phyloP scores from a whole-genome alignment of 768 basidiomycete genomes.

The Pilatotrama ljubarskyi region DNA sequence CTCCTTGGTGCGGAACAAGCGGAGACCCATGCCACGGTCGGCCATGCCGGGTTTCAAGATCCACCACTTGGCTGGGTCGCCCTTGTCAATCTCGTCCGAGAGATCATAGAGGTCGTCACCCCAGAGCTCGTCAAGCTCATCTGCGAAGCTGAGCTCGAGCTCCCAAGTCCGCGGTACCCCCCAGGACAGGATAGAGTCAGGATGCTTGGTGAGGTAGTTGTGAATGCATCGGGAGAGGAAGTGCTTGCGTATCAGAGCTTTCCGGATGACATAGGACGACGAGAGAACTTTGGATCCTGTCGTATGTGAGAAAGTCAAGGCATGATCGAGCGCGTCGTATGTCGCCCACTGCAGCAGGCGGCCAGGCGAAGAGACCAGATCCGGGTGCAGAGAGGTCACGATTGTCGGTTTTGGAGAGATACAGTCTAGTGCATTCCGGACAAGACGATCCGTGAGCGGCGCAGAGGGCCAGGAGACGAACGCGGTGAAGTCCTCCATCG shows the following conservation, averaged over 20 bases:
- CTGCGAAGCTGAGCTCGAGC: conserved; percentile 83
- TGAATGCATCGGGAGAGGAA: conserved; percentile 77
- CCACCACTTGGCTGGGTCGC: conserved; percentile 61
- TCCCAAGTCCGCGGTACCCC: conserved; percentile 78
- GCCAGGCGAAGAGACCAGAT: conserved; percentile 5
- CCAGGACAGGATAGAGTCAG: conserved; percentile 51
- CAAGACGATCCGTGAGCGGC: conserved; percentile 52
- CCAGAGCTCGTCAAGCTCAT: conserved; percentile 94
- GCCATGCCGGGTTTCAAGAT: conserved; percentile 98
- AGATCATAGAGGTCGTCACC: conserved; percentile 92
- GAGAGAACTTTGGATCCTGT: conserved; percentile 50
- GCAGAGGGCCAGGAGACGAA: conserved; percentile 57
- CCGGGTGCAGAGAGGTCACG: conserved; percentile 24
- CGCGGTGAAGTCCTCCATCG: conserved; percentile 30
- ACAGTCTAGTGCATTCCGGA: conserved; percentile 42
- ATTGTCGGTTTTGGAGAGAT: conserved; percentile 34
- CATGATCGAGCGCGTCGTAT: conserved; percentile 85
- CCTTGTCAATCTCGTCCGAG: conserved; percentile 52
- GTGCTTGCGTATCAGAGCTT: conserved; percentile 93
- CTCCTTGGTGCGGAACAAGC: conserved; percentile 80
- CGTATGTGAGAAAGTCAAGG: conserved; percentile 56
- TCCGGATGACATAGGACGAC: conserved; percentile 86
- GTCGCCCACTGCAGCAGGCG: conserved; percentile 77
- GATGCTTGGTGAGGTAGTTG: conserved; percentile 71
- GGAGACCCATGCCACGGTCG: conserved; percentile 92